phyloP scores from a whole-genome alignment of 176 grass and related monocot genomes.

The Guadua angustifolia region DNA sequence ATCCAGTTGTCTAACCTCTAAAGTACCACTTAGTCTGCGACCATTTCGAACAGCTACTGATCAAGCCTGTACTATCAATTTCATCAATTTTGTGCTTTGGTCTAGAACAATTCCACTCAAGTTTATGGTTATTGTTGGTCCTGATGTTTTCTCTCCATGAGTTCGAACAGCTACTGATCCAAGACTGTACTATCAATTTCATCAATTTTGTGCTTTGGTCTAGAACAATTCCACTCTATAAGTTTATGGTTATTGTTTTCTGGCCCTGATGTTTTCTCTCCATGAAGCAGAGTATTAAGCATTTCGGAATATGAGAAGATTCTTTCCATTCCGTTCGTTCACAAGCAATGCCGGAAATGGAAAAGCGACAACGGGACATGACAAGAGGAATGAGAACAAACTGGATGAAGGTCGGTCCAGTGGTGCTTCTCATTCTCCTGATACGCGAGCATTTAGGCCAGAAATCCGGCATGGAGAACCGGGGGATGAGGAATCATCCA shows the following conservation, averaged over 20 bases:
- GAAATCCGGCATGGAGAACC: conserved; percentile 26
- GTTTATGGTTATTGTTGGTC: no score
- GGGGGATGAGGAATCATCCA: conserved; percentile 43
- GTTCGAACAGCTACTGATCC: background rate
- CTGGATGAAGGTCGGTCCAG: conserved; percentile 16
- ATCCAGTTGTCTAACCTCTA: background rate
- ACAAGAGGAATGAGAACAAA: conserved; percentile 42
- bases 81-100: no score
- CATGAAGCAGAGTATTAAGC: conserved; percentile 17
- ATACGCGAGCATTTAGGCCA: conserved; percentile 43
- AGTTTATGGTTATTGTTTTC: background rate
- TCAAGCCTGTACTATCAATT: no score
- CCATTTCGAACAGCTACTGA: no score
- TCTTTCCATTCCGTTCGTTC: conserved; percentile 71
- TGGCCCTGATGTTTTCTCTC: background rate
- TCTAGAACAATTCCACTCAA: no score
- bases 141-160: no score
- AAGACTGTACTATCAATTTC: background rate
- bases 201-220: background rate
- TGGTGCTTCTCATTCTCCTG: conserved; percentile 32
- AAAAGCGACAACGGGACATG: conserved; percentile 27
- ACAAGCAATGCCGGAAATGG: conserved; percentile 42
- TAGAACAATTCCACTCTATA: background rate
- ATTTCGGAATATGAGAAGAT: conserved; percentile 64
- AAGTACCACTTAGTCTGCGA: background rate